phyloP scores from a whole-genome alignment of 2,329 filamentous ascomycete species.

The Cladophialophora psammophila region DNA sequence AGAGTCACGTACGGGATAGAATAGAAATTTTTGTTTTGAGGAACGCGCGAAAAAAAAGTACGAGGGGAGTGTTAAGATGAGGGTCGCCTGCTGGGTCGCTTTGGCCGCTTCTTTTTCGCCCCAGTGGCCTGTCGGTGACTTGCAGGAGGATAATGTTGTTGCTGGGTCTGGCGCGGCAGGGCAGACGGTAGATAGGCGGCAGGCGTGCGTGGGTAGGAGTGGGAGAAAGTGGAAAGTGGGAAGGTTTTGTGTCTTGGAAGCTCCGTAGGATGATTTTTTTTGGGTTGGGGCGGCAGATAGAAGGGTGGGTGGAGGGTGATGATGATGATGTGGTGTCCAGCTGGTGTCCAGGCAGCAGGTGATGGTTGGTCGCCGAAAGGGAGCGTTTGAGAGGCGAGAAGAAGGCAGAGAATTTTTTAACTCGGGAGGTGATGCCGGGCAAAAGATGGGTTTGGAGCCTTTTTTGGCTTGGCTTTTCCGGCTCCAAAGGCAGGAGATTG shows the following conservation, averaged over 20 bases:
- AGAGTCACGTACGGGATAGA: constrained; percentile 17
- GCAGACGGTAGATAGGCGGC: constrained; percentile 22
- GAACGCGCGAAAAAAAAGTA: constrained; percentile 28
- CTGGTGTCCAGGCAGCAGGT: constrained; percentile 11
- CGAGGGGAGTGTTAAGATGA: constrained; percentile 36
- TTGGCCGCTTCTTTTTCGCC: constrained; percentile 8
- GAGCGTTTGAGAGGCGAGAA: constrained; percentile 27
- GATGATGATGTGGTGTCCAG: constrained; percentile 24
- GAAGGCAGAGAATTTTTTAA: constrained; percentile 20
- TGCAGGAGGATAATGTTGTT: constrained; percentile 29
- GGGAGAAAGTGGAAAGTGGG: constrained; percentile 30
- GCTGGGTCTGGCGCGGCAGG: constrained; percentile 37
- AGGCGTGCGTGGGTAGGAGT: constrained; percentile 27
- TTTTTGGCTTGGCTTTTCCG: constrained; percentile 11
- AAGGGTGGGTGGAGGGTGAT: constrained; percentile 26
- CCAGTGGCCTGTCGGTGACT: constrained; percentile 34
- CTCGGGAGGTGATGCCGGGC: constrained; percentile 19
- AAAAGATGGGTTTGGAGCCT: constrained; percentile 13
- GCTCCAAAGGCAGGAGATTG: constrained; percentile 16
- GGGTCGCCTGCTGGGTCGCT: constrained; percentile 34
- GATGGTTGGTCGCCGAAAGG: constrained; percentile 26
- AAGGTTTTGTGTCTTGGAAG: constrained; percentile 36
- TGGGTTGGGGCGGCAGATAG: constrained; percentile 25
- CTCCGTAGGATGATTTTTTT: constrained; percentile 21
- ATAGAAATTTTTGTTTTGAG: constrained; percentile 26